Evolutionary conservation across 2,329 filamentous ascomycete genomes (phyloP).

Genomic region (Sarocladium strictum): DNA sequence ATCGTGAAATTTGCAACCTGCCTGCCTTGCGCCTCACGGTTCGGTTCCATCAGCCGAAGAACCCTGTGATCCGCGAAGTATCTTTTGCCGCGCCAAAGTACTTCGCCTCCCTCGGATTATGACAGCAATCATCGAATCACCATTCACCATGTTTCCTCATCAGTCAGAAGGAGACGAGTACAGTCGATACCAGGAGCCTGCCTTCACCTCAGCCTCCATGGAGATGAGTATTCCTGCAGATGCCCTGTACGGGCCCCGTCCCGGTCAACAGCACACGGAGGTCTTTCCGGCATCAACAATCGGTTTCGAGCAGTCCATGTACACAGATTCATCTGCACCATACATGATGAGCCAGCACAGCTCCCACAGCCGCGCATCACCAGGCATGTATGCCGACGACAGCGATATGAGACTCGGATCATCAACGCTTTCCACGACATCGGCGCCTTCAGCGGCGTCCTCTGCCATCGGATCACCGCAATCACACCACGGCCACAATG

Average conservation of each 20-base stretch:
- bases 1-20: background rate
- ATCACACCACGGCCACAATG: slow-evolving; percentile 52
- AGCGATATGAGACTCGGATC: slow-evolving; percentile 43
- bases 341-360: slow-evolving; percentile 34
- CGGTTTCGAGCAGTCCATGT: slow-evolving; percentile 41
- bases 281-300: slow-evolving; percentile 23
- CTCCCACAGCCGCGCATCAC: slow-evolving; percentile 39
- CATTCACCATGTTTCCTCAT: slow-evolving; percentile 16
- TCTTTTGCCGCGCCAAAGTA: slow-evolving; percentile 20
- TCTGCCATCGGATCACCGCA: slow-evolving; percentile 64
- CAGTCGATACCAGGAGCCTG: slow-evolving; percentile 40
- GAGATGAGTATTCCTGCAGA: slow-evolving; percentile 44
- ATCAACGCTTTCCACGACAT: slow-evolving; percentile 55
- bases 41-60: background rate
- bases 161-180: slow-evolving; percentile 30
- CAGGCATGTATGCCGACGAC: slow-evolving; percentile 44
- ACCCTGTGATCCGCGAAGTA: slow-evolving; percentile 16
- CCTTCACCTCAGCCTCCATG: slow-evolving; percentile 36
- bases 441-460: slow-evolving; percentile 59
- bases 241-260: slow-evolving; percentile 25
- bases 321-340: slow-evolving; percentile 34
- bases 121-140: slow-evolving; percentile 18
- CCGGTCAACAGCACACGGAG: background rate
- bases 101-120: slow-evolving; percentile 11
- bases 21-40: slow-evolving; percentile 3